Evolutionary conservation across 2,329 filamentous ascomycete genomes (phyloP), one percentile per base, ranked within the genome.

Genomic region (Clonostachys byssicola): DNA sequence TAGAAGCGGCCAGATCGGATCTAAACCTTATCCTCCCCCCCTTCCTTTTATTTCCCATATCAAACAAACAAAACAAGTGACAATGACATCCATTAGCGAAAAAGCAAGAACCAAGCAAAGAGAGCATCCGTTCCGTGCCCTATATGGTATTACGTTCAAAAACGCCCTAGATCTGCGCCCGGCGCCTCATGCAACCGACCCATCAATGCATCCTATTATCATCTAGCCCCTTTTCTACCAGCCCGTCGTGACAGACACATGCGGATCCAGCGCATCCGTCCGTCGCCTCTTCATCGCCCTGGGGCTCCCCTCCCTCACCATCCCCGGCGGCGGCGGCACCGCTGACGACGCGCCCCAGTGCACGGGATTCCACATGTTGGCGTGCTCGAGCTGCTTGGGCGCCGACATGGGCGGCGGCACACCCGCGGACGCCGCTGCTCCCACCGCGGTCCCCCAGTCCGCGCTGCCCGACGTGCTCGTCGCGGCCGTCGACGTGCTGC

Each of bases 241-340:
- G 43, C 52, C 61, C 50, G 61, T 57, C 44, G 62, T 59, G 30
- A 64, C 59, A 40, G 64, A 58, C 44, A 64, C 58, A 45, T 63
- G 60, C 40, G 55, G 54, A 41, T 63, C 62, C 20, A 67, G 54
- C 13, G 51, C 55, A 18, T 64, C 64, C 18, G 54, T 60, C 47
- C 66, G 58, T 41, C 66, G 58, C 49, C 66, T 60, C 64, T 70
- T 70, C 52, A 61, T 59, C 17, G 64, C 60, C 41, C 65, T 51
- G 3, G 66, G 66, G 52, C 66, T 69, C 13, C 62, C 30, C 62
- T 59, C 35, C 62, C 35, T 53, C 51, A 13, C 49, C 54, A 8
- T 51, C 48, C 18, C 52, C 53, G n/a, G 57, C 51, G 41, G 54
- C 45, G 30, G 54, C 46, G 40, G 40, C 46, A 36, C 45, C 17